Conservation (phyloP, 768 basidiomycete genomes). For the Hydnomerulius pinastri region DNA sequence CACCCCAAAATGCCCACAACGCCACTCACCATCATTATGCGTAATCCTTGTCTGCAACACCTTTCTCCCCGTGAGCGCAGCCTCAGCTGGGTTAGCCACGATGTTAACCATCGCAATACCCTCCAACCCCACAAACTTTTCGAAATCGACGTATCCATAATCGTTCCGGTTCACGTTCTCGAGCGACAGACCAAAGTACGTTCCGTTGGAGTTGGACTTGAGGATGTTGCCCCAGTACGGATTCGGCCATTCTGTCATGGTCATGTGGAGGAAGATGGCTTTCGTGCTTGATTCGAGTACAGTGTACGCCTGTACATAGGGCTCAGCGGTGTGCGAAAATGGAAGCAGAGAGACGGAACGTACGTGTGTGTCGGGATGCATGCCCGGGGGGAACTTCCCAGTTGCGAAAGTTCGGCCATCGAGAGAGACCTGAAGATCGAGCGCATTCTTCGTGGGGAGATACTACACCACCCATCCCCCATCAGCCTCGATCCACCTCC, state of each 20-base stretch:
- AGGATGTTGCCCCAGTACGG: slow-evolving; percentile 90
- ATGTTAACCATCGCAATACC: slow-evolving; percentile 94
- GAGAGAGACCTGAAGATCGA: slow-evolving; percentile 90
- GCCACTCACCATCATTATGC: slow-evolving; percentile 85
- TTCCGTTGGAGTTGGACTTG: slow-evolving; percentile 98
- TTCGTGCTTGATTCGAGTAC: slow-evolving; percentile 93
- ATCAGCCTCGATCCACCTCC: slow-evolving; percentile 24
- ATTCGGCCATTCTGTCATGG: slow-evolving; percentile 73
- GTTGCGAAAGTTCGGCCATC: slow-evolving; percentile 85
- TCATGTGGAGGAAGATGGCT: slow-evolving; percentile 94
- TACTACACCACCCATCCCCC: slow-evolving; percentile 38
- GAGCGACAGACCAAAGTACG: slow-evolving; percentile 87
- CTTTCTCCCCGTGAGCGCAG: slow-evolving; percentile 70
- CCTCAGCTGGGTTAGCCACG: slow-evolving; percentile 80
- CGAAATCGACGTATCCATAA: slow-evolving; percentile 91
- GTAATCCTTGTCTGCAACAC: slow-evolving; percentile 84
- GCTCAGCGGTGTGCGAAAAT: not conserved
- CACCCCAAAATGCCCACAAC: not conserved
- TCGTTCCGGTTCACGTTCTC: slow-evolving; percentile 91
- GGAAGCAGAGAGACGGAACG: slow-evolving; percentile 25
- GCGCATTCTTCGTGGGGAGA: slow-evolving; percentile 51
- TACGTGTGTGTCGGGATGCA: slow-evolving; percentile 90
- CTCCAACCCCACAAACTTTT: slow-evolving; percentile 95
- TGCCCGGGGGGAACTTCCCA: slow-evolving; percentile 87
- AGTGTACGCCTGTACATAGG: slow-evolving; percentile 71